Conservation (phyloP, 345 rosid species). For the Eucalyptus shirleyi region DNA sequence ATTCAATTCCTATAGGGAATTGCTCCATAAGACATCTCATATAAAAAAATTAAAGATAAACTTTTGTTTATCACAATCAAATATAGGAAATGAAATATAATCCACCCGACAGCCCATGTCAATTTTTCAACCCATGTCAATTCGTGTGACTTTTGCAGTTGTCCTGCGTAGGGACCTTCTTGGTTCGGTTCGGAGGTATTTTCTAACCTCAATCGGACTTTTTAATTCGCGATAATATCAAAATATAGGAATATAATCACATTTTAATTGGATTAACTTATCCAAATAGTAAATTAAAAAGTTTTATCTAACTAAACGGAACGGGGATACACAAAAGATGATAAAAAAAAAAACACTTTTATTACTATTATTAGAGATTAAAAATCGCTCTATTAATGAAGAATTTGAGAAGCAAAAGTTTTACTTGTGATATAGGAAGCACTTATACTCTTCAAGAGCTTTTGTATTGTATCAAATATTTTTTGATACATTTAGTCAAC, state of each 20-base stretch:
- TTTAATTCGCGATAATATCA: background rate
- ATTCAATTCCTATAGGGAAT: background rate
- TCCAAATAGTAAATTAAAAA: background rate
- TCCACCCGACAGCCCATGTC: background rate
- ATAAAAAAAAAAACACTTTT: background rate
- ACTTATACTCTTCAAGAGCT: fast-evolving
- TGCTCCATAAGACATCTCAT: background rate
- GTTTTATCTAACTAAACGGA: background rate
- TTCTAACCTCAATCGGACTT: background rate
- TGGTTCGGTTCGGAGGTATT: background rate
- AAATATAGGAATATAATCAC: background rate
- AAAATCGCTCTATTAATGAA: background rate
- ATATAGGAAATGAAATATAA: background rate
- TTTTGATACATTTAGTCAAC: fast-evolving
- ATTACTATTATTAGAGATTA: background rate
- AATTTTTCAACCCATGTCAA: background rate
- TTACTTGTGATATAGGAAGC: fast-evolving
- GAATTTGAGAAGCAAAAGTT: background rate
- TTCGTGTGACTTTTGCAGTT: background rate
- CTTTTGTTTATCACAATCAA: background rate
- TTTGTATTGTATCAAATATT: fast-evolving
- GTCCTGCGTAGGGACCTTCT: background rate
- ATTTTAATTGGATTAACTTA: background rate
- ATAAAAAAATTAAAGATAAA: background rate
- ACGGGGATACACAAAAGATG: background rate